Evolutionary conservation across 2,329 filamentous ascomycete genomes (phyloP).

Genomic region (Fusarium miscanthi): DNA sequence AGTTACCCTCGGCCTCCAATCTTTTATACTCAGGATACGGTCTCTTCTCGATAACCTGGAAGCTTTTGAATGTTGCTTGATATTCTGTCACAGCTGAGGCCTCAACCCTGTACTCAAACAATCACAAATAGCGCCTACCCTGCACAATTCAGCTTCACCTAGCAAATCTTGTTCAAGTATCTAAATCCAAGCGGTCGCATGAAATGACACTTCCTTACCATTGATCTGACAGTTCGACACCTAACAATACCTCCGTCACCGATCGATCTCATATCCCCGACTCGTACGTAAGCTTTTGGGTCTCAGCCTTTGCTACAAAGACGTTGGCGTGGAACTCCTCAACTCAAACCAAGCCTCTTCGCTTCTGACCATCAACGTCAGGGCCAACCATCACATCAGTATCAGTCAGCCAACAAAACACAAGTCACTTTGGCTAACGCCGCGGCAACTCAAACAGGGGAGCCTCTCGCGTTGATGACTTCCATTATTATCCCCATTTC

Average conservation of each 20-base stretch:
- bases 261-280: constrained; percentile 5
- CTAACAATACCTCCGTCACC: constrained; percentile 9
- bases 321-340: constrained; percentile 8
- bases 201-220: neutral
- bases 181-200: neutral
- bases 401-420: constrained; percentile 17
- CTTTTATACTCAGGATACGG: neutral
- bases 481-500: constrained; percentile 13
- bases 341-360: constrained; percentile 19
- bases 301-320: constrained; percentile 11
- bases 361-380: neutral
- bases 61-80: neutral
- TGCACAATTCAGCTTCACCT: constrained; percentile 8
- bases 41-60: neutral
- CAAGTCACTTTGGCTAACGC: neutral
- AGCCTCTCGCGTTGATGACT: neutral
- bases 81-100: neutral
- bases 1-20: neutral
- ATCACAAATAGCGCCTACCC: constrained; percentile 15
- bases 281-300: constrained; percentile 17
- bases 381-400: neutral
- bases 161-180: neutral
- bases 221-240: neutral
- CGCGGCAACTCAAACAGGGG: neutral
- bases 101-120: neutral